phyloP scores from a whole-genome alignment of 768 basidiomycete genomes.

The Podaxis sp. region DNA sequence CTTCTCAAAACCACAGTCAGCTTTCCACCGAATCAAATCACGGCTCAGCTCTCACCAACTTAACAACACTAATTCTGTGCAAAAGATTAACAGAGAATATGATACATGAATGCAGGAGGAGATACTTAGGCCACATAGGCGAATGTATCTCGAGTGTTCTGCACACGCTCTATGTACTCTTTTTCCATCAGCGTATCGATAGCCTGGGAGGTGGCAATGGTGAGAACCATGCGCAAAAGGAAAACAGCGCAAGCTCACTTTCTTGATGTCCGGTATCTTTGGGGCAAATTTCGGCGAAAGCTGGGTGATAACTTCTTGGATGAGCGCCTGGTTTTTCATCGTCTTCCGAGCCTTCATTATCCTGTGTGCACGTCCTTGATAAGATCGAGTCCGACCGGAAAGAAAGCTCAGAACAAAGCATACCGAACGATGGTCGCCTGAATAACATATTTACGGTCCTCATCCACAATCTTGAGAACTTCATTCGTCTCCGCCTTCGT shows the following conservation, averaged over 20 bases:
- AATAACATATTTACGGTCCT: slow-evolving; percentile 95
- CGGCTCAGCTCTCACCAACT: neutral
- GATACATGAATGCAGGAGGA: slow-evolving; percentile 13
- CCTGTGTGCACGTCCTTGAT: slow-evolving; percentile 34
- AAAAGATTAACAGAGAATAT: slow-evolving; percentile 2
- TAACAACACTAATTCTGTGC: neutral
- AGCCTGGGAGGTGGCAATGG: slow-evolving; percentile 46
- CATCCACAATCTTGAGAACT: slow-evolving; percentile 94
- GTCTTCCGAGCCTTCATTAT: slow-evolving; percentile 97
- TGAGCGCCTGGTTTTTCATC: slow-evolving; percentile 90
- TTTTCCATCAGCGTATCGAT: slow-evolving; percentile 94
- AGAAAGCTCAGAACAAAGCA: slow-evolving; percentile 18
- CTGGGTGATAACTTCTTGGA: slow-evolving; percentile 88
- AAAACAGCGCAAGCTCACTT: slow-evolving; percentile 43
- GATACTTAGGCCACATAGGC: slow-evolving; percentile 65
- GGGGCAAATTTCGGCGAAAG: slow-evolving; percentile 88
- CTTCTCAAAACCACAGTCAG: neutral
- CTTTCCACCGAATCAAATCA: neutral
- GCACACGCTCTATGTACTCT: slow-evolving; percentile 96
- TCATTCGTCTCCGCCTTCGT: slow-evolving; percentile 88
- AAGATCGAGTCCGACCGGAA: neutral
- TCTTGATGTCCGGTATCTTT: slow-evolving; percentile 96
- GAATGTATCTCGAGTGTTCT: slow-evolving; percentile 85
- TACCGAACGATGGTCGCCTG: slow-evolving; percentile 92
- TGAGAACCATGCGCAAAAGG: slow-evolving; percentile 3